A percentile compares a stretch with the other conserved stretches of the same genome.
Conservation (phyloP, 2,329 filamentous ascomycete species). For the Colletotrichum sp. region DNA sequence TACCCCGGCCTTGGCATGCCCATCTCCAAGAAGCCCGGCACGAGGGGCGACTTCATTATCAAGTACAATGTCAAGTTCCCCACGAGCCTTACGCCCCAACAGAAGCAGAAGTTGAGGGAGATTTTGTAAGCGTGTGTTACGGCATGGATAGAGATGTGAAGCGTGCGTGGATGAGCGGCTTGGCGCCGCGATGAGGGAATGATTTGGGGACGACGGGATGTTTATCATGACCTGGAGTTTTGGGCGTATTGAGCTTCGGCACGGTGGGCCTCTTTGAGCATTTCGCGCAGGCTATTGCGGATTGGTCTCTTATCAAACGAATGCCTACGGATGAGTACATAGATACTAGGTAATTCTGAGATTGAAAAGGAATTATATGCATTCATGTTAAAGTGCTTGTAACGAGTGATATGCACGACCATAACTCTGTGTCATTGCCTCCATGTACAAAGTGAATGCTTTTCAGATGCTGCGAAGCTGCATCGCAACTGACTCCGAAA, state of each 20-base stretch:
- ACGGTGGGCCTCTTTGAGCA: slow-evolving; percentile 4
- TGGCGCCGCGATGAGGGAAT: neutral
- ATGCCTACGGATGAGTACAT: slow-evolving; percentile 1
- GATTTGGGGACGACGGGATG: neutral
- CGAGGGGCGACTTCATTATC: slow-evolving; percentile 87
- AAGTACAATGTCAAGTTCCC: slow-evolving; percentile 95
- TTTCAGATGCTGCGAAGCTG: neutral
- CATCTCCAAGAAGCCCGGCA: slow-evolving; percentile 83
- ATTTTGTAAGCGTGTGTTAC: slow-evolving; percentile 62
- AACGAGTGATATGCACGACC: neutral
- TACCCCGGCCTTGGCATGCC: slow-evolving; percentile 95
- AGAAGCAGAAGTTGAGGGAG: slow-evolving; percentile 83
- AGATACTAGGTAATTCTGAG: slow-evolving; percentile 5
- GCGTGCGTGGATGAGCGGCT: neutral
- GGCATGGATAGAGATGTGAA: neutral
- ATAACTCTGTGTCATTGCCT: neutral
- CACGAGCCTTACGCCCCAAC: slow-evolving; percentile 72
- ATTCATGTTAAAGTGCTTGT: neutral
- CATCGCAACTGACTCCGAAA: neutral
- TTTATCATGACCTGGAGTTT: slow-evolving; percentile 14
- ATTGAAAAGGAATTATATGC: neutral
- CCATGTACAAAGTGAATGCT: neutral
- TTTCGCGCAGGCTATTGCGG: neutral
- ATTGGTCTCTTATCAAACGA: neutral
- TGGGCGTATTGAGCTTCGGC: neutral